A percentile compares a stretch with the other conserved stretches of the same genome.
phyloP scores from a whole-genome alignment of 345 rosid genomes.

The Cardamine resedifolia region DNA sequence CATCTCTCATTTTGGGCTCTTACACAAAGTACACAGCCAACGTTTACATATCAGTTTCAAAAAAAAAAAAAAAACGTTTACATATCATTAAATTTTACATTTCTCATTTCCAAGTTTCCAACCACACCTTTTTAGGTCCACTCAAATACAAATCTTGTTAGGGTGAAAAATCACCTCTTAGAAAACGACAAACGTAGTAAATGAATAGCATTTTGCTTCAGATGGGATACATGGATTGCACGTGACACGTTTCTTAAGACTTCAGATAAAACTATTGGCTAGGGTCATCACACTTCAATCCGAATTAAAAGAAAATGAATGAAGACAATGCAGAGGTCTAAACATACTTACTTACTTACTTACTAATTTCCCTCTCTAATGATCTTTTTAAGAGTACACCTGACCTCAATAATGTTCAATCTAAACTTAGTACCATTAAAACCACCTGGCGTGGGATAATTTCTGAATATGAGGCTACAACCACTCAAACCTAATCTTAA shows the following conservation, averaged over 20 bases:
- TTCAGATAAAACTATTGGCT: neutral
- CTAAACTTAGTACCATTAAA: neutral
- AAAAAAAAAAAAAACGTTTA: no score
- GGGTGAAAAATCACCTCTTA: neutral
- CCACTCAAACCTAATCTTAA: neutral
- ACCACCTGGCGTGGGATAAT: neutral
- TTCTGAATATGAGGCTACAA: neutral
- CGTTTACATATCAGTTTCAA: neutral
- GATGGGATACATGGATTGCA: neutral
- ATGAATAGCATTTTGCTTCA: neutral
- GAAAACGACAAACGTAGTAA: neutral
- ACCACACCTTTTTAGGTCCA: neutral
- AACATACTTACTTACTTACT: neutral
- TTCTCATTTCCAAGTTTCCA: neutral
- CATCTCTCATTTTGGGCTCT: neutral
- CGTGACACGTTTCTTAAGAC: neutral
- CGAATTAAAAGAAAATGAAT: neutral
- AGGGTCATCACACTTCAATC: neutral
- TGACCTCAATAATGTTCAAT: neutral
- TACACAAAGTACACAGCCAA: neutral
- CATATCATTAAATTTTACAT: neutral
- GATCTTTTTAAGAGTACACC: neutral
- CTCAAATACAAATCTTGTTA: slow-evolving; percentile 11
- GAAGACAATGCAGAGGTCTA: neutral
- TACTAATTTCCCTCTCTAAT: neutral